These are phyloP conservation scores for Podospora appendiculata DNA, from an alignment of 495 filamentous ascomycete species.

Conservation along the genomic window DNA sequence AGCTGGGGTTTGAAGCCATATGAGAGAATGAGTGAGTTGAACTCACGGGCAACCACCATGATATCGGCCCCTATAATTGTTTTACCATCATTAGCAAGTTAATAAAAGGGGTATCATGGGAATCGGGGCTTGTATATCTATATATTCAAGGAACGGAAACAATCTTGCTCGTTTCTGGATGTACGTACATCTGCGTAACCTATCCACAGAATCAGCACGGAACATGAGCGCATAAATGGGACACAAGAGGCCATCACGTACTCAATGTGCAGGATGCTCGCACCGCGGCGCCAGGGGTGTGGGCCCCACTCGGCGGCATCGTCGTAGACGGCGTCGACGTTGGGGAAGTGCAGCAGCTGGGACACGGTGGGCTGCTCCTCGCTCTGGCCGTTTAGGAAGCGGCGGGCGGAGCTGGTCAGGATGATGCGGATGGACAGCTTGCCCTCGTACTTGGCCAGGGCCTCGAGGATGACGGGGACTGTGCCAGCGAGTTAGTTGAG, in stretches of 20 bases:
- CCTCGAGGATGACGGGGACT: conserved; percentile 60
- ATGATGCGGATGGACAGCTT: conserved; percentile 72
- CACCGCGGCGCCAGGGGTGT: conserved; percentile 60
- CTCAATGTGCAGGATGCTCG: conserved; percentile 77
- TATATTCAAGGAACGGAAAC: no score
- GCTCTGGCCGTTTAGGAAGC: conserved; percentile 64
- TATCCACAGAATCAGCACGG: not conserved
- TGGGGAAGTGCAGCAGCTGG: conserved; percentile 35
- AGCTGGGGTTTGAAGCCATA: not conserved
- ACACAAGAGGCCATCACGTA: conserved; percentile 37
- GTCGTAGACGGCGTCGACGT: conserved; percentile 65
- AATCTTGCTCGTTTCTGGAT: not conserved
- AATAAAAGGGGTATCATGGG: no score
- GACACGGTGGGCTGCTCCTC: conserved; percentile 58
- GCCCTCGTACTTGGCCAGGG: conserved; percentile 43
- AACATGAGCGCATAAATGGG: no score
- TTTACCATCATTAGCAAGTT: no score
- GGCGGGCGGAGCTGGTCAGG: conserved; percentile 60
- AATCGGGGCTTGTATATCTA: no score
- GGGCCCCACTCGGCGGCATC: conserved; percentile 75
- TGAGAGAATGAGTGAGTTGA: conserved; percentile 23
- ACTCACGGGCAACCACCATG: conserved; percentile 67
- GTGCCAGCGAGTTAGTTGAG: not conserved
- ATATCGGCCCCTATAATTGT: conserved; percentile 60
- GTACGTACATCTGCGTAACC: conserved; percentile 16